Evolutionary conservation across 345 rosid species (phyloP), one percentile per base, ranked within the genome.

Genomic region (Salix exigua): DNA sequence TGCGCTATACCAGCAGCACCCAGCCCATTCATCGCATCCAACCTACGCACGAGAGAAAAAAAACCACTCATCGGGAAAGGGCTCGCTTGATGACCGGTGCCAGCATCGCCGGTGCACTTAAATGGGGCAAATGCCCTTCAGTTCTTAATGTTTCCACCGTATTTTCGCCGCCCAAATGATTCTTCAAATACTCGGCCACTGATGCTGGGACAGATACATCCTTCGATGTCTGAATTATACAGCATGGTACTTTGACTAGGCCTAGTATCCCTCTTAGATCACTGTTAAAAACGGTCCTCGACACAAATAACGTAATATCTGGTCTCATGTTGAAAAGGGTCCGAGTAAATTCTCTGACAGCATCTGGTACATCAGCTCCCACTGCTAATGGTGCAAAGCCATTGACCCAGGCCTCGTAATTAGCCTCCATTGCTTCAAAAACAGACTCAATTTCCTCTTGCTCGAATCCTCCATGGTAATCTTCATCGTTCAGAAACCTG

Each of bases 301-400:
- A 86, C 0, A 92, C 94, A 67, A 88, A 88, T 6, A 94, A 73
- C 2, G 98, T 77, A 17, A 94, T 94, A 82, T 94, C 97, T 0
- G 97, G 97, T 50, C 98, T 87, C 98, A 94, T 94, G 63, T 94
- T 94, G 83, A 94, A 94, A 44, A 94, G 77, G 25, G 98, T 94
- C 81, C 93, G 83, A 80, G 96, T 92, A 66, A 92, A 92, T 77
- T 94, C 97, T 46, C 91, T 86, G 26, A 94, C 94, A 53, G 97
- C 98, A 5, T 78, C 80, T 0, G 97, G 97, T 44, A 94, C 97
- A 72, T 94, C 98, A 0, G 96, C 91, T 6, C 96, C 97, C 3
- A 92, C 94, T 0, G 97, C 88, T 0, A 91, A 62, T 1, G 97
- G 96, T 2, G 96, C 98, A 30, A 78, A 88, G 3, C 98, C 96